These are phyloP conservation scores for Cytidiella melzeri DNA, from an alignment of 768 basidiomycete species.

Conservation along the genomic window DNA sequence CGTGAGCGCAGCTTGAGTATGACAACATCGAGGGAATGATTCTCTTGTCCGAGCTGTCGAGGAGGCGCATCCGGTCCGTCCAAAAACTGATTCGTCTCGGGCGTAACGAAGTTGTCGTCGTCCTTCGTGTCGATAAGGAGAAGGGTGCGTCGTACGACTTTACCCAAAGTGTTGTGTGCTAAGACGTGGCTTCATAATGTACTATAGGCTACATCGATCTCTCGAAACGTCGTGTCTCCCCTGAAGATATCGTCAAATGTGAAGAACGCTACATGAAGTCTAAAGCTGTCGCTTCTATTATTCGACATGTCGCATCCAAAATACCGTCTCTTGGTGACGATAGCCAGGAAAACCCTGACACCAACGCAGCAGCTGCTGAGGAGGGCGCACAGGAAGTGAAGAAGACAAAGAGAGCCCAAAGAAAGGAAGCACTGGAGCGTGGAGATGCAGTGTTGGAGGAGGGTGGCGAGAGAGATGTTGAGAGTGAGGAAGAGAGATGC, in stretches of 20 bases:
- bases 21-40: conserved; percentile 99
- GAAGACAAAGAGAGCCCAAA: conserved; percentile 37
- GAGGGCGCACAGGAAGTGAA: conserved; percentile 40
- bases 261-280: conserved; percentile 98
- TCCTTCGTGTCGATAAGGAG: conserved; percentile 96
- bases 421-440: conserved; percentile 36
- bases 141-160: conserved; percentile 81
- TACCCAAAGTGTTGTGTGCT: neutral
- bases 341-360: conserved; percentile 24
- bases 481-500: conserved; percentile 71
- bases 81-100: conserved; percentile 98
- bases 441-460: conserved; percentile 40
- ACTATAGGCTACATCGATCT: conserved; percentile 93
- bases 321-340: conserved; percentile 43
- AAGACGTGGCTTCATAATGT: too few relatives aligned
- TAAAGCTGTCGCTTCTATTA: conserved; percentile 90
- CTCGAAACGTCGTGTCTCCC: conserved; percentile 95
- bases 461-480: conserved; percentile 30
- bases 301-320: conserved; percentile 86
- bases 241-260: conserved; percentile 98
- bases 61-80: conserved; percentile 93
- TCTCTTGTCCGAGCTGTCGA: conserved; percentile 92
- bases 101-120: conserved; percentile 97
- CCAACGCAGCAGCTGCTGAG: conserved; percentile 26
- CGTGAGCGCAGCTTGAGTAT: conserved; percentile 75